Conservation (phyloP, 208 protist species). For the Crithidia expoeki region DNA sequence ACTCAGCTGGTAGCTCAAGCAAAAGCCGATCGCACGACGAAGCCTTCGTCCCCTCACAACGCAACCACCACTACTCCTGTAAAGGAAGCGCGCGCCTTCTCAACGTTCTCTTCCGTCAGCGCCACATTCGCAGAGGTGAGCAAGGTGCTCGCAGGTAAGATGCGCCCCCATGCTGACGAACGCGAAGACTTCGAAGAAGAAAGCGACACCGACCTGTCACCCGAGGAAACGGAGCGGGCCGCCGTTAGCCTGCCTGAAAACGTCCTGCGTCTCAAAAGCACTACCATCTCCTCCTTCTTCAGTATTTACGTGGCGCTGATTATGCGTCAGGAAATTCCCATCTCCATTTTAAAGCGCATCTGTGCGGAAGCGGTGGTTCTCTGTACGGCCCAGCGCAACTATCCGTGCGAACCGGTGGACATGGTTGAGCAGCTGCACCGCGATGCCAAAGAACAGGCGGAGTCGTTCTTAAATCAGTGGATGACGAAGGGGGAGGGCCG, state of each 20-base stretch:
- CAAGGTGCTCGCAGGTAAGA: not conserved
- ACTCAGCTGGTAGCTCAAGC: not conserved
- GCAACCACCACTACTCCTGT: no score
- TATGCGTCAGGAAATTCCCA: not conserved
- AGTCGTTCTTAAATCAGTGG: constrained; percentile 4
- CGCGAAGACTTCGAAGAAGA: not conserved
- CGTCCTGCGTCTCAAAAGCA: not conserved
- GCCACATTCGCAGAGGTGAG: not conserved
- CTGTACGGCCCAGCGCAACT: not conserved
- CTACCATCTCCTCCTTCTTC: constrained; percentile 11
- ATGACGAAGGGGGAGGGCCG: constrained; percentile 5
- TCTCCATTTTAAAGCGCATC: not conserved
- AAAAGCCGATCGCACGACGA: not conserved
- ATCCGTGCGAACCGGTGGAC: constrained; percentile 5
- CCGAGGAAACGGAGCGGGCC: constrained; percentile 1
- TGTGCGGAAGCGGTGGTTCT: not conserved
- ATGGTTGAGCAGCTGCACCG: constrained; percentile 5
- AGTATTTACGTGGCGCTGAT: constrained; percentile 8
- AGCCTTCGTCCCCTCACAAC: no score
- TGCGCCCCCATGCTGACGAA: not conserved
- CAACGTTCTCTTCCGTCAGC: not conserved
- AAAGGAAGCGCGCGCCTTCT: not conserved
- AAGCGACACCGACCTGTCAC: not conserved
- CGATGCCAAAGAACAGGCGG: not conserved
- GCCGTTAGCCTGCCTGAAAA: constrained; percentile 14